phyloP scores from a whole-genome alignment of 768 basidiomycete genomes.

The Mycena belliarum region DNA sequence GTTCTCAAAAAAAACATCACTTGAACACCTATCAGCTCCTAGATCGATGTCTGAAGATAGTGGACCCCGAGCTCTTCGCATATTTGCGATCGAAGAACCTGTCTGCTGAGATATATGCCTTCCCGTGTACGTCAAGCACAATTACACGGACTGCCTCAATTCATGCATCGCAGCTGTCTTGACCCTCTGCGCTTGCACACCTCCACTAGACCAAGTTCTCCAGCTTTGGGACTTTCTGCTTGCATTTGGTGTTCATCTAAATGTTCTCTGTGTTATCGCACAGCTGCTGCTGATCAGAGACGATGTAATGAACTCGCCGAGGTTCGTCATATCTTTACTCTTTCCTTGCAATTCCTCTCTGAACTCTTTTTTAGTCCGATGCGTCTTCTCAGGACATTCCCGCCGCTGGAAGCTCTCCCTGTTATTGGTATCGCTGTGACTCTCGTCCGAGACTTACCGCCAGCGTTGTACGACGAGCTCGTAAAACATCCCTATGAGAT shows the following conservation, averaged over 20 bases:
- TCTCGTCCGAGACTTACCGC: conserved; percentile 86
- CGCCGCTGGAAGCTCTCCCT: conserved; percentile 82
- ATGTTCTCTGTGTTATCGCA: conserved; percentile 95
- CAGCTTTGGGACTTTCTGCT: conserved; percentile 97
- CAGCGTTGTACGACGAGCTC: conserved; percentile 85
- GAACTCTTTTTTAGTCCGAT: conserved; percentile 66
- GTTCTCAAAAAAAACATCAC: neutral
- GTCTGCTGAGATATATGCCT: conserved; percentile 95
- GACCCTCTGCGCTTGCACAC: conserved; percentile 95
- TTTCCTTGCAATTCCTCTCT: neutral
- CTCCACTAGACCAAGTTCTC: conserved; percentile 92
- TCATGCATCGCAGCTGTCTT: conserved; percentile 65
- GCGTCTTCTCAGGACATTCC: conserved; percentile 91
- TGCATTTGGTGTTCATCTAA: conserved; percentile 95
- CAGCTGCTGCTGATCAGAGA: conserved; percentile 89
- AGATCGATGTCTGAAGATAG: conserved; percentile 87
- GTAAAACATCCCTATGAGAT: conserved; percentile 84
- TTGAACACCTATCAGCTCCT: conserved; percentile 60
- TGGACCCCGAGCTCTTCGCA: conserved; percentile 83
- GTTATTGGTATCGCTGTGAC: conserved; percentile 94
- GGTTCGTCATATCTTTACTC: conserved; percentile 53
- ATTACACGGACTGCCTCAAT: neutral
- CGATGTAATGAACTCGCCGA: conserved; percentile 83
- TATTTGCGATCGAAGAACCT: conserved; percentile 89
- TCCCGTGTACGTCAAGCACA: conserved; percentile 71